Base-by-base conservation (phyloP, 1,284 basidiomycete genomes). In the Abortiporus biennis region DNA sequence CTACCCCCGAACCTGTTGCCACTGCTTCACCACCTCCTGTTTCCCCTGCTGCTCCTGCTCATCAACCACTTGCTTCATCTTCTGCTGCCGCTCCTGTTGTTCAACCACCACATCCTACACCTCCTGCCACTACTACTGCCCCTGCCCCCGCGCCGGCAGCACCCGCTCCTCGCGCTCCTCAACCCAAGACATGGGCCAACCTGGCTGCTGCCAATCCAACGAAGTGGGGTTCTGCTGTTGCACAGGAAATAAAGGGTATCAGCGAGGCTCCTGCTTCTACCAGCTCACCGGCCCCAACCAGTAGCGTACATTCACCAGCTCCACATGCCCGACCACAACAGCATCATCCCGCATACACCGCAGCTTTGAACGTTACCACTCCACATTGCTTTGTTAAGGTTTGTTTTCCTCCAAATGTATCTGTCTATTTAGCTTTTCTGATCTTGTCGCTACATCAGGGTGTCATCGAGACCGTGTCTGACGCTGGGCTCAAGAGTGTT, bases 311-410 rank as follows among this genome's bases (percentile, higher is more conserved):
- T 48, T 72, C 77, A 8, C 74, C 80, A 36, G 64, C 64, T 19
- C 63, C 65, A 27, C 62, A 61, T 40, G 58, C 58, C 22, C 57
- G 57, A 9, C 58, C 62, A 53, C 23, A 62, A 54, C 51, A 55
- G 59, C 58, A 60, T 40, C 42, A 50, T 50, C 75, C 77, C 1
- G 65, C 66, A 11, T 63, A 69, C 43, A 58, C 72, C 24, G 77
- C 80, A 47, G 86, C 82, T 11, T 64, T 77, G 47, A 71, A 64
- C 46, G 67, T 90, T 40, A 72, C 72, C 25, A 87, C 79, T 13
- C 59, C 85, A 3, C 80, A 85, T 49, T 91, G 89, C 64, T 95
- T 94, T 64, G 81, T 94, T 69, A 95, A 94, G 77, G 88, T 88
- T 57, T 46, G 66, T 59, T 44, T 8, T 32, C 32, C 50, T 17